Evolutionary conservation across 2,329 filamentous ascomycete species (phyloP), one percentile per base, ranked within the genome.

Genomic region (Hypoxylon sp.): DNA sequence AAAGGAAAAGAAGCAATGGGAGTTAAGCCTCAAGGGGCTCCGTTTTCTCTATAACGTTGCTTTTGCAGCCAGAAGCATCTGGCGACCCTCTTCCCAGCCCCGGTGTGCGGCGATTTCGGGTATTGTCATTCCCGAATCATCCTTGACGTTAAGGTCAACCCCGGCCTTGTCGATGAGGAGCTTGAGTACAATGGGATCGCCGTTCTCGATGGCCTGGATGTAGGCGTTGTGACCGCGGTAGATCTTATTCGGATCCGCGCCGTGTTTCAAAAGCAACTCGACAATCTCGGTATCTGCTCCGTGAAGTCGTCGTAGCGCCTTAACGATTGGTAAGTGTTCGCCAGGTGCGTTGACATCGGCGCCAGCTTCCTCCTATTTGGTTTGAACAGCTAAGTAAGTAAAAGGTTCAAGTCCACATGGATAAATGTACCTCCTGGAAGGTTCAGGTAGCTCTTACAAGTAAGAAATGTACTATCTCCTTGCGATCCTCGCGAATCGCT

Each of bases 301-400:
- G 57, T 84, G 80, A 71, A 85, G 85, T 21, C 87, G 81, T 2
- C 89, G 84, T 46, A 92, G 82, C 1, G 90, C 87, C 77, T 91
- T 92, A 75, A 92, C 88, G 56, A 92, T 84, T 6, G 90, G 90
- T 9, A 92, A 78, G 76, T 92, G 90, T 80, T 92, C 90, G 19
- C 90, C 90, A 0, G 90, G 89, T 0, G 86, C 81, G 74, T 91
- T 91, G 46, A 88, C 83, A 71, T 91, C 87, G 0, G 89, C 89
- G 7, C 84, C 84, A 1, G 84, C 88, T 65, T 88, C 84, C 51
- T 86, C 82, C 64, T 70, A 30, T 51, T 37, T 21, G 30, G n/a
- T 30, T 27, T 11, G 16, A 5, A 30, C 11, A 30, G 3, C 50
- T 16, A 14, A 16, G 41, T 62, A 12, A 62, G 47, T 34, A 43